Evolutionary conservation across 192 early-diverging fungal genomes (phyloP).

Genomic region (Coemansia pectinata): DNA sequence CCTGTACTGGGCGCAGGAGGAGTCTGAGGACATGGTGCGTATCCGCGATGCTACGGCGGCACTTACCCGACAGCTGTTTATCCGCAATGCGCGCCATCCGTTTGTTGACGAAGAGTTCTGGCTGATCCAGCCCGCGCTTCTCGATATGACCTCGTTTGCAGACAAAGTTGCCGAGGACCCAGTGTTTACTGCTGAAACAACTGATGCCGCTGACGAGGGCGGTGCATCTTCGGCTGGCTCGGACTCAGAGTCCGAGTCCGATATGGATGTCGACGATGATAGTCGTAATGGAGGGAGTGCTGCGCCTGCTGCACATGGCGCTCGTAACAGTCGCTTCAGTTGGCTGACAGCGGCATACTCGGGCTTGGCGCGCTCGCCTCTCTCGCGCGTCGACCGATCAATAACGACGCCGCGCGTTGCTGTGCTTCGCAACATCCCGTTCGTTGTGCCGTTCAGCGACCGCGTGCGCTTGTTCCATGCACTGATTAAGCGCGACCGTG

Average conservation of each 20-base stretch:
- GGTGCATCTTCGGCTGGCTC: background rate
- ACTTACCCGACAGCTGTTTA: constrained; percentile 69
- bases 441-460: constrained; percentile 88
- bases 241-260: constrained; percentile 25
- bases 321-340: constrained; percentile 41
- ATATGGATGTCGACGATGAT: background rate
- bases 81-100: constrained; percentile 38
- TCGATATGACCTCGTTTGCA: constrained; percentile 52
- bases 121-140: constrained; percentile 34
- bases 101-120: constrained; percentile 50
- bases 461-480: constrained; percentile 83
- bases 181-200: constrained; percentile 26
- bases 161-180: constrained; percentile 50
- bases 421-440: constrained; percentile 83
- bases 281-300: background rate
- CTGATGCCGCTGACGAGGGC: background rate
- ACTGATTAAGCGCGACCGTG: constrained; percentile 70
- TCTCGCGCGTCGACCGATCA: constrained; percentile 14
- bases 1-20: constrained; percentile 63
- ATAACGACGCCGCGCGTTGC: constrained; percentile 46
- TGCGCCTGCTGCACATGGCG: background rate
- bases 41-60: constrained; percentile 64
- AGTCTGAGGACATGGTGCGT: constrained; percentile 51
- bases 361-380: constrained; percentile 32
- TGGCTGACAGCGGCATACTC: constrained; percentile 58